Evolutionary conservation across 805 yeast genomes (phyloP).

Genomic region (Barnettozyma populi): DNA sequence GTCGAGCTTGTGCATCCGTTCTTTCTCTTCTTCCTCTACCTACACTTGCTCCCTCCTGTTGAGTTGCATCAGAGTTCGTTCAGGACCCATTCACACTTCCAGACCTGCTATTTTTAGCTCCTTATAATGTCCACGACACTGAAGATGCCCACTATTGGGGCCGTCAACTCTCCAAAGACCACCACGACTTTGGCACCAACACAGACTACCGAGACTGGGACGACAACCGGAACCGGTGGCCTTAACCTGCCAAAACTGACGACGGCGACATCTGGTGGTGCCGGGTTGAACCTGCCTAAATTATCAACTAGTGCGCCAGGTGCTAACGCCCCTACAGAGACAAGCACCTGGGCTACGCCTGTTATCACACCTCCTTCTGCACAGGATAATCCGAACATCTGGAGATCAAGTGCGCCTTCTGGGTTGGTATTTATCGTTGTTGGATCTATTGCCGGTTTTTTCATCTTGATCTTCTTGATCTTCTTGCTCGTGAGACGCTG

Average conservation of each 20-base stretch:
- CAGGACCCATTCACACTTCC: too few relatives aligned
- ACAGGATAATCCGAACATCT: constrained; percentile 58
- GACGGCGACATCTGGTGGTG: not conserved
- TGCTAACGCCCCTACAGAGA: constrained; percentile 1
- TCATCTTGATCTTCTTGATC: constrained; percentile 43
- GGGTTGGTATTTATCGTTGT: constrained; percentile 85
- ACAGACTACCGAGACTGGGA: not conserved
- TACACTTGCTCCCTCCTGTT: not conserved
- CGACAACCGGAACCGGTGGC: not conserved
- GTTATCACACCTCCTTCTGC: constrained; percentile 48
- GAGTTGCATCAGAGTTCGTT: not conserved
- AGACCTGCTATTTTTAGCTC: not conserved
- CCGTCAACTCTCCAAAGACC: not conserved
- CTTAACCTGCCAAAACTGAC: not conserved
- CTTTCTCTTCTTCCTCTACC: not conserved
- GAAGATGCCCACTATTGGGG: not conserved
- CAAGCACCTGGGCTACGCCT: constrained; percentile 26
- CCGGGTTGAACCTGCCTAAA: not conserved
- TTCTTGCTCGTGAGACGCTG: constrained; percentile 48
- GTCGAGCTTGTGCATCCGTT: not conserved
- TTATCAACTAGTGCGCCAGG: not conserved
- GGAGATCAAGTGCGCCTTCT: constrained; percentile 45
- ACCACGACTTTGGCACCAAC: not conserved
- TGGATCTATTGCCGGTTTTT: constrained; percentile 61
- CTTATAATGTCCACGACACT: not conserved